phyloP scores from a whole-genome alignment of 495 filamentous ascomycete species.

The Ramalina intermedia region DNA sequence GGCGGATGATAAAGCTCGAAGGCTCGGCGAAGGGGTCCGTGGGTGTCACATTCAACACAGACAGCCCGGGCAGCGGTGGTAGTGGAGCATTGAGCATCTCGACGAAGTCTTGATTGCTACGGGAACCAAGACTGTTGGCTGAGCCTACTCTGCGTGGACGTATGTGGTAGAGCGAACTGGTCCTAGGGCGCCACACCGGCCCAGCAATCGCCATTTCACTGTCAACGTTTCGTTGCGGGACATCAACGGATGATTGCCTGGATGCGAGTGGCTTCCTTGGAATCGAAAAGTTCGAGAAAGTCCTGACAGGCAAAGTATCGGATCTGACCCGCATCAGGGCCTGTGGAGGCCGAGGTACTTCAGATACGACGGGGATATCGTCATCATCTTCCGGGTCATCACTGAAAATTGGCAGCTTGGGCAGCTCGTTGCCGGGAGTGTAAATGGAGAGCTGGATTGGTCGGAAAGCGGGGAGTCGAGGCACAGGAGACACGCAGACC shows the following conservation, averaged over 20 bases:
- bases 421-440: conserved; percentile 47
- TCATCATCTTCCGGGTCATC: conserved; percentile 7
- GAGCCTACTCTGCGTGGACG: conserved; percentile 2
- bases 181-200: not conserved
- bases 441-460: conserved; percentile 69
- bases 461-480: conserved; percentile 33
- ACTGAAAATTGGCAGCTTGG: conserved; percentile 36
- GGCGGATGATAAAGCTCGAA: conserved; percentile 10
- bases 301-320: conserved; percentile 12
- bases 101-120: conserved; percentile 16
- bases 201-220: conserved; percentile 7
- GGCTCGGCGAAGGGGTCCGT: conserved; percentile 4
- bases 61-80: conserved; percentile 4
- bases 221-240: conserved; percentile 11
- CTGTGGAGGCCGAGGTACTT: conserved; percentile 9
- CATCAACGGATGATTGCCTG: conserved; percentile 9
- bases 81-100: conserved; percentile 10
- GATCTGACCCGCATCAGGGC: conserved; percentile 14
- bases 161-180: conserved; percentile 6
- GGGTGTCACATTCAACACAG: not conserved
- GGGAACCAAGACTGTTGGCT: conserved; percentile 6
- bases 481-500: conserved; percentile 23
- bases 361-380: not conserved
- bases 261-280: conserved; percentile 14
- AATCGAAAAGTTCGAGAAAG: conserved; percentile 10